Percentiles rank a stretch among this genome's conserved stretches.
Evolutionary conservation across 2,329 filamentous ascomycete species (phyloP).

Genomic region (Neurospora crassa): DNA sequence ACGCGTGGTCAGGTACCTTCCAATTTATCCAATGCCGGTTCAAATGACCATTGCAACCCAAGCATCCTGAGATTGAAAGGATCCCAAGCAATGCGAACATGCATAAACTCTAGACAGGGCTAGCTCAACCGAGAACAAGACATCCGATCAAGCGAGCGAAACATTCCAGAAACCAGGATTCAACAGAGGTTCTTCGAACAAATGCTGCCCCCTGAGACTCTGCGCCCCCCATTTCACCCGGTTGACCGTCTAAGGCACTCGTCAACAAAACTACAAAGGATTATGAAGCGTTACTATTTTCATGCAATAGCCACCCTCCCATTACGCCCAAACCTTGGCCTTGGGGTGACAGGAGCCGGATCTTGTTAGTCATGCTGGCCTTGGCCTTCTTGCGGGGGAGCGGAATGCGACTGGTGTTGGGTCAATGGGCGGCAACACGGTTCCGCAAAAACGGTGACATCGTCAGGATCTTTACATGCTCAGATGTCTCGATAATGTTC

Average conservation of each 20-base stretch:
- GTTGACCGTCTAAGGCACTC: neutral
- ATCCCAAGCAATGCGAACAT: neutral
- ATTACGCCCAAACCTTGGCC: neutral
- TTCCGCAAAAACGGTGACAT: neutral
- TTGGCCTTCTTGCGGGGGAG: slow-evolving; percentile 9
- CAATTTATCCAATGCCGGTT: neutral
- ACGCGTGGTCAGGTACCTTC: neutral
- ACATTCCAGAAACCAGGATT: neutral
- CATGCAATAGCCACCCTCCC: neutral
- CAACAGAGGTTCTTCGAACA: neutral
- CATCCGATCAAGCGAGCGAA: neutral
- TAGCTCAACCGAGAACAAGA: neutral
- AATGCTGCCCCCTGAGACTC: neutral
- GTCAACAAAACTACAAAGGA: neutral
- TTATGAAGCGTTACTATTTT: neutral
- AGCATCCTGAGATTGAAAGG: neutral
- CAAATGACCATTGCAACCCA: neutral
- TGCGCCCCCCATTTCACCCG: neutral
- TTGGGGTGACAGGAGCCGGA: neutral
- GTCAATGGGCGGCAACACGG: slow-evolving; percentile 3
- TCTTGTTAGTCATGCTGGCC: neutral
- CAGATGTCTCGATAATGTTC: neutral
- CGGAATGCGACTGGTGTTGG: slow-evolving; percentile 14
- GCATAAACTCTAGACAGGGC: neutral
- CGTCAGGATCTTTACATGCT: neutral